Conservation (phyloP, 2,329 filamentous ascomycete species). For the Aspergillus caelatus region DNA sequence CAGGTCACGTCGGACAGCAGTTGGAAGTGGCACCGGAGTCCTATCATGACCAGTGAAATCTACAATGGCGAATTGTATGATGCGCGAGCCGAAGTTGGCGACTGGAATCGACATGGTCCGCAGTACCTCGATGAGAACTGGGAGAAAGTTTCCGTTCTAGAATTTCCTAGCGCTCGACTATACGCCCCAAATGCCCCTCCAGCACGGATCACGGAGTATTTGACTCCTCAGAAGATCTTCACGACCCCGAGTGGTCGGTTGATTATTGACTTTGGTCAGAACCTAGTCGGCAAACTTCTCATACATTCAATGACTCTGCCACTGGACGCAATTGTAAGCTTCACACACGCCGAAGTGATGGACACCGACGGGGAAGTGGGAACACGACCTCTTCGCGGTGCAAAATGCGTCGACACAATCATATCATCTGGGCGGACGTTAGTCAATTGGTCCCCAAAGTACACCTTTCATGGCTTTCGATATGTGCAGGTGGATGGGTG, state of each 20-base stretch:
- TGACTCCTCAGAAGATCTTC: constrained; percentile 32
- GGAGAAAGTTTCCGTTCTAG: constrained; percentile 36
- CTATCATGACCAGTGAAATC: constrained; percentile 42
- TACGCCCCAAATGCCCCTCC: constrained; percentile 49
- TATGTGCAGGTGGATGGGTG: constrained; percentile 46
- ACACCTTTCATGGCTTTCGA: constrained; percentile 59
- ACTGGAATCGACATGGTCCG: constrained; percentile 24
- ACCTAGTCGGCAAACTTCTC: constrained; percentile 56
- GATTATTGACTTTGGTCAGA: constrained; percentile 62
- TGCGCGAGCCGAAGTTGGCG: constrained; percentile 33
- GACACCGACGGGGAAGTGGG: constrained; percentile 48
- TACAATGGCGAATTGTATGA: constrained; percentile 60
- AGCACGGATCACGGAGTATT: constrained; percentile 40
- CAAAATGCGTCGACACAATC: constrained; percentile 43
- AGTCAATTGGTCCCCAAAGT: constrained; percentile 47
- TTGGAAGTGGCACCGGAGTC: constrained; percentile 27
- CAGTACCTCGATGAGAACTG: constrained; percentile 10
- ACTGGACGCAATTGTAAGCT: constrained; percentile 24
- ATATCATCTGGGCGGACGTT: constrained; percentile 22
- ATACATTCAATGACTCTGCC: constrained; percentile 31
- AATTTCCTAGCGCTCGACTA: constrained; percentile 37
- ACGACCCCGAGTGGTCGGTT: constrained; percentile 48
- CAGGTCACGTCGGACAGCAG: constrained; percentile 22
- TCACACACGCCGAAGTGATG: constrained; percentile 60
- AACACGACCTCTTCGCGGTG: constrained; percentile 48